Conservation (phyloP, 192 early-diverging fungal genomes). For the Lobosporangium transversale region DNA sequence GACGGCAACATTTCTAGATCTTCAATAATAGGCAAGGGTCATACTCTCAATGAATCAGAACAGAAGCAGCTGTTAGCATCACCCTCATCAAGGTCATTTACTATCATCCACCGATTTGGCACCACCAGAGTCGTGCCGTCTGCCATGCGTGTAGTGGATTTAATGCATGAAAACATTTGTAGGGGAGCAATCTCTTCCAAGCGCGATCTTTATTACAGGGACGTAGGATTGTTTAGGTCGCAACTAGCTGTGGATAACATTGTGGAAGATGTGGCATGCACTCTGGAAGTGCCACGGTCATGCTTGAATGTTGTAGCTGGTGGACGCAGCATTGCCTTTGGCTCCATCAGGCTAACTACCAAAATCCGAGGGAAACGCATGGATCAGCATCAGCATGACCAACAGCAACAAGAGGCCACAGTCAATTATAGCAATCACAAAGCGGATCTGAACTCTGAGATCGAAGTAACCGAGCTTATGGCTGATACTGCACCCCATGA, state of each 20-base stretch:
- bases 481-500: not conserved
- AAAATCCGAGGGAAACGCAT: not conserved
- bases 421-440: no score
- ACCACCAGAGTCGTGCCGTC: not conserved
- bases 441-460: no score
- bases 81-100: not conserved
- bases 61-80: not conserved
- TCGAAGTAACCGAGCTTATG: no score
- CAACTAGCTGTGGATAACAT: slow-evolving; percentile 23
- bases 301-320: slow-evolving; percentile 41
- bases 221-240: slow-evolving; percentile 26
- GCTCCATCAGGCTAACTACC: slow-evolving; percentile 17
- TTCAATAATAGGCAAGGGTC: no score
- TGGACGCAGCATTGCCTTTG: slow-evolving; percentile 23
- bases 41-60: not conserved
- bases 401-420: not conserved
- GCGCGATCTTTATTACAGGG: slow-evolving; percentile 37
- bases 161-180: slow-evolving; percentile 27
- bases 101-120: not conserved
- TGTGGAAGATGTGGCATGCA: slow-evolving; percentile 43
- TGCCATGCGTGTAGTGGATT: slow-evolving; percentile 1
- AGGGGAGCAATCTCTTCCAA: slow-evolving; percentile 10
- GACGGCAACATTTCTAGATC: no score
- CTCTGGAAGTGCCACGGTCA: slow-evolving; percentile 19
- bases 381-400: not conserved